Base-by-base conservation (phyloP, 768 basidiomycete species). In the Suillus plorans region DNA sequence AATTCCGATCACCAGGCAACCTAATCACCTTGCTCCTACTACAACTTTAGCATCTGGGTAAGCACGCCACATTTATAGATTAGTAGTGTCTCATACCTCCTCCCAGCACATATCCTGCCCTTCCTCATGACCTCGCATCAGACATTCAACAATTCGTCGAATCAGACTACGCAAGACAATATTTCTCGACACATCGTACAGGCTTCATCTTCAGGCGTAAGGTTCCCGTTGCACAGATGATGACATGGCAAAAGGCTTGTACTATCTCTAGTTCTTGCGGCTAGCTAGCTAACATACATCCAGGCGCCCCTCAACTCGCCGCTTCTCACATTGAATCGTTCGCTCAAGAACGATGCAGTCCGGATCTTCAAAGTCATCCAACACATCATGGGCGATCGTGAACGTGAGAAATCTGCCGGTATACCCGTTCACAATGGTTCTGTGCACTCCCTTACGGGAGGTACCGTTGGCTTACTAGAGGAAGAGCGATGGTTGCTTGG, bases 341-440 rank as follows among this genome's bases (percentile, higher is more conserved):
- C 81, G 0, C 79, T 94, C 25, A 84, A 86, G 65, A 89, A 86
- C 71, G 90, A 96, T 69, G 92, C 93, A 0, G 85, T 95, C 63
- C 89, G 87, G 71, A 82, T 89, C 5, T 98, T 97, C 85, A 94
- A 91, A 72, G 88, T 93, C 34, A 85, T 97, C 52, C 96, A 97
- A 73, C 90, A 89, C 63, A 86, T 96, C 53, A 98, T 97, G 95
- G 94, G 94, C 45, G 95, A 97, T 71, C 84, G 94, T 9, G 91
- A 94, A 68, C 86, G 86, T 28, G 91, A 92, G 65, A 84, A 81
- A 64, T 74, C 82, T 4, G 77, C 82, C n/a, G 81, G 80, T 22
- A 79, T 86, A 50, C 85, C 85, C 5, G 68, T 75, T 12, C 70
- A 74, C 64, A 81, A 82, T 61, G 73, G 79, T 8, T 82, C 84